Conservation (phyloP, 176 grass and related monocot species). For the sorghum (Sorghum bicolor) region Sorghum_bicolor_NCBIv3 NC_012870.2:23056501-23057000, state of each 20-base stretch:
- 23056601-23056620: background rate
- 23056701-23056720: background rate
- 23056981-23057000: background rate
- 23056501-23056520: slow-evolving; percentile 9
- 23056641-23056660: background rate
- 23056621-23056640: background rate
- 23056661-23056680: background rate
- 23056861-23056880: background rate
- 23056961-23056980: slow-evolving; percentile 31
- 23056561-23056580: slow-evolving; percentile 42
- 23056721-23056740: background rate
- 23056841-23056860: background rate
- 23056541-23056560: slow-evolving; percentile 39
- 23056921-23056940: background rate
- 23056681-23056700: background rate
- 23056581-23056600: background rate
- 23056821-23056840: background rate
- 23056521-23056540: background rate
- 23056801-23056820: slow-evolving; percentile 21
- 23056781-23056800: slow-evolving; percentile 18
- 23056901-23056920: background rate
- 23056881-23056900: background rate
- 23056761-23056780: slow-evolving; percentile 41
- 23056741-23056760: slow-evolving; percentile 27
- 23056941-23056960: background rate